Percentiles rank a stretch among this genome's conserved stretches.
Evolutionary conservation across 2,329 filamentous ascomycete genomes (phyloP).

Genomic region (Exophiala sp.): DNA sequence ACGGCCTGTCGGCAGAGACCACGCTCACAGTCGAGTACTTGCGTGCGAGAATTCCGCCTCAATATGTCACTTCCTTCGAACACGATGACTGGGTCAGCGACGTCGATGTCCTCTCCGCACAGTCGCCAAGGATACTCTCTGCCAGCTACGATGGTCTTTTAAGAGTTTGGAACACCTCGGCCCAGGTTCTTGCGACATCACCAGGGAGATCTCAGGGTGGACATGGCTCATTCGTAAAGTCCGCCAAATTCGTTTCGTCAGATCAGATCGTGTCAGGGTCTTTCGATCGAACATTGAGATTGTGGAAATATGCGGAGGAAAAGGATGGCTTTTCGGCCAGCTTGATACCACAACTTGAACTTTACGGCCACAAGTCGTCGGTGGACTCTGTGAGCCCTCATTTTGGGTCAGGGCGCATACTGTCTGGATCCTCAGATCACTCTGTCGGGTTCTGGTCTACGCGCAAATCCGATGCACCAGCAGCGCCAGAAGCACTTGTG

Average conservation of each 20-base stretch:
- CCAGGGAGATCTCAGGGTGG: constrained; percentile 60
- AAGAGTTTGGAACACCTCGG: constrained; percentile 82
- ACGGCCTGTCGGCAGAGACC: constrained; percentile 83
- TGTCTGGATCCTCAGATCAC: constrained; percentile 80
- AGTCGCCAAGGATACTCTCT: constrained; percentile 68
- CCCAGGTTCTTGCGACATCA: constrained; percentile 75
- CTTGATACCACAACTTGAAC: constrained; percentile 68
- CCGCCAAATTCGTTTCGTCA: constrained; percentile 74
- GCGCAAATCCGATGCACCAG: constrained; percentile 67
- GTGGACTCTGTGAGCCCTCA: constrained; percentile 63
- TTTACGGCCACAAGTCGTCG: constrained; percentile 72
- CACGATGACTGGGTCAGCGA: constrained; percentile 96
- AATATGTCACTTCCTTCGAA: constrained; percentile 85
- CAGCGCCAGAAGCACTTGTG: constrained; percentile 61
- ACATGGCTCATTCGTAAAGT: constrained; percentile 70
- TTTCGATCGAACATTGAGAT: constrained; percentile 73
- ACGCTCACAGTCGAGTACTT: constrained; percentile 89
- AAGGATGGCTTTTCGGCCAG: constrained; percentile 54
- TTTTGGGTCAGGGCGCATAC: constrained; percentile 64
- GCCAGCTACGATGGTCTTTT: constrained; percentile 86
- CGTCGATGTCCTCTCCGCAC: constrained; percentile 70
- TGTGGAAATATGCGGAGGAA: constrained; percentile 81
- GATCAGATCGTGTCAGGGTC: constrained; percentile 75
- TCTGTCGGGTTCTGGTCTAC: constrained; percentile 84
- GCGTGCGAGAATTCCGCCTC: constrained; percentile 78